Evolutionary conservation across 192 early-diverging fungal genomes (phyloP).

Genomic region (Coemansia sp.): DNA sequence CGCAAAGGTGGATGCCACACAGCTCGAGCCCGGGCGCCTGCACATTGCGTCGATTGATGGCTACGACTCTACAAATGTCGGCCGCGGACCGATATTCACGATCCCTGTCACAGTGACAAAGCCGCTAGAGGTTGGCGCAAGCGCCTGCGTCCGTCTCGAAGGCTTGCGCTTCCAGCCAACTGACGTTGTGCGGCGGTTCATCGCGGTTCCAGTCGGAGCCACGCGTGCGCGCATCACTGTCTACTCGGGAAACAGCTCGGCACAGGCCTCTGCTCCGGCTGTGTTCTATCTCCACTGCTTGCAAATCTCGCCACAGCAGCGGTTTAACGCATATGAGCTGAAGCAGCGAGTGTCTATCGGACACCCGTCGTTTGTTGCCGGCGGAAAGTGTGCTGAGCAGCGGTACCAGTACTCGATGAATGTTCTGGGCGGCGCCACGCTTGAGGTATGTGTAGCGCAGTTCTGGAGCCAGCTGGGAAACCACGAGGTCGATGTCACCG

Average conservation of each 20-base stretch:
- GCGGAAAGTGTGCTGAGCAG: constrained; percentile 62
- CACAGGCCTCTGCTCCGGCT: constrained; percentile 57
- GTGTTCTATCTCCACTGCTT: constrained; percentile 69
- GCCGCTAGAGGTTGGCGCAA: constrained; percentile 59
- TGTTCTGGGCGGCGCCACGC: constrained; percentile 69
- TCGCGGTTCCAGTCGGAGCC: constrained; percentile 82
- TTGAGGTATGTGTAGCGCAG: constrained; percentile 85
- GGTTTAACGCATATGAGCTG: constrained; percentile 64
- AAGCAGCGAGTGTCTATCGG: constrained; percentile 61
- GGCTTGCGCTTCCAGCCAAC: constrained; percentile 73
- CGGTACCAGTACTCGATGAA: constrained; percentile 58
- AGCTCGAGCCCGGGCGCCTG: constrained; percentile 72
- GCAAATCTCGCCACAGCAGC: constrained; percentile 75
- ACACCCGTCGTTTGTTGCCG: constrained; percentile 63
- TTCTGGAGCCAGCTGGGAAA: constrained; percentile 84
- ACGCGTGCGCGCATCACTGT: constrained; percentile 67
- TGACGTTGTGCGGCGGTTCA: constrained; percentile 76
- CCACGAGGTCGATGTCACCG: constrained; percentile 67
- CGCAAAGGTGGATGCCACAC: constrained; percentile 78
- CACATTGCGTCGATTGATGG: constrained; percentile 79
- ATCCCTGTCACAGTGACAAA: constrained; percentile 91
- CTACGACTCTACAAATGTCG: constrained; percentile 73
- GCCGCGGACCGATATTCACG: constrained; percentile 79
- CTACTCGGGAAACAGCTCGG: constrained; percentile 31
- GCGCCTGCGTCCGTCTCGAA: constrained; percentile 59